Evolutionary conservation across 345 rosid genomes (phyloP).

Genomic region (Gossypium australe): DNA sequence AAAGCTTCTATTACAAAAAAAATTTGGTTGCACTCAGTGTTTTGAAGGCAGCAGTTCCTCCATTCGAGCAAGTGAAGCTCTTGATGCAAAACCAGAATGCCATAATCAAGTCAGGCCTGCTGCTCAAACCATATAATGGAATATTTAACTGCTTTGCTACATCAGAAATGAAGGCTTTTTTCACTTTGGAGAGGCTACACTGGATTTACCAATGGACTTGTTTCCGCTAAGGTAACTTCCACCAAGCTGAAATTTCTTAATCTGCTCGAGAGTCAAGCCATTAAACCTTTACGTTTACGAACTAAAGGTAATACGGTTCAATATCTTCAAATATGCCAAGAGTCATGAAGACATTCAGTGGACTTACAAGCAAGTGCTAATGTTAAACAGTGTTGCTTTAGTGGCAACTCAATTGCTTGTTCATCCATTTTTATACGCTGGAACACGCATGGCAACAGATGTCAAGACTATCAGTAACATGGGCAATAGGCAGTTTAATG

Average conservation of each 20-base stretch:
- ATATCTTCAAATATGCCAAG: not conserved
- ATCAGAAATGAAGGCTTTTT: constrained; percentile 51
- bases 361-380: not conserved
- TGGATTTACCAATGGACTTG: constrained; percentile 38
- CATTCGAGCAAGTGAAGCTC: constrained; percentile 69
- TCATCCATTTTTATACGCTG: not conserved
- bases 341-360: not conserved
- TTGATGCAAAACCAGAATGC: constrained; percentile 75
- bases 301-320: not conserved
- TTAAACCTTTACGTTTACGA: not conserved
- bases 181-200: constrained; percentile 81
- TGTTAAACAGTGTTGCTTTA: not conserved
- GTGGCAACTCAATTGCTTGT: not conserved
- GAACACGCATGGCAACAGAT: not conserved
- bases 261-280: not conserved
- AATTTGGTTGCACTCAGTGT: constrained; percentile 34
- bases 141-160: constrained; percentile 49
- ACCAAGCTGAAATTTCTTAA: not conserved
- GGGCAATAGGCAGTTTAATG: not conserved
- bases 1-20: not conserved
- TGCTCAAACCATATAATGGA: constrained; percentile 72
- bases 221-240: not conserved
- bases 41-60: constrained; percentile 59
- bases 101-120: constrained; percentile 58
- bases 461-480: not conserved